Evolutionary conservation across 768 basidiomycete species (phyloP), one percentile per base, ranked within the genome.

Genomic region (Obba rivulosa): DNA sequence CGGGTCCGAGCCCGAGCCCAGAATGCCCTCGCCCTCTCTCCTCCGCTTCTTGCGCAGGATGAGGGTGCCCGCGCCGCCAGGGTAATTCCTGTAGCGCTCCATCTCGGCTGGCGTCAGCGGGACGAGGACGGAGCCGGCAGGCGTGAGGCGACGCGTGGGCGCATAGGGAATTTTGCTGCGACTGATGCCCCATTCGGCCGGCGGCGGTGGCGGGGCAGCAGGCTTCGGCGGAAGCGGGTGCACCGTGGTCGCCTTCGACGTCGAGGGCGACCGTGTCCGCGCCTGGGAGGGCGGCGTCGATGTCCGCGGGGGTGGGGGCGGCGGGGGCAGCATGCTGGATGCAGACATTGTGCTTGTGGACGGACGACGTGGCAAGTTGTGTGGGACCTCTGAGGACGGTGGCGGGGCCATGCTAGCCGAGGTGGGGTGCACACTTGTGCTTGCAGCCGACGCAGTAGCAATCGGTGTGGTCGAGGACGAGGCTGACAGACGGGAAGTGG

Each of bases 61-160:
- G 21, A 69, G 66, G 4, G 78, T 69, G 31, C 85, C 84, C 36
- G 70, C 67, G 34, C 85, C 80, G 17, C 75, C 62, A 10, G 58
- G 73, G 63, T 73, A 79, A 48, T 73, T 70, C 57, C 69, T 78
- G 65, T 77, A 85, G 54, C 65, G 66, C 45, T 81, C 76, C 45
- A 83, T 71, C 64, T 90, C 87, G 35, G 72, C 70, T 18, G 67
- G 71, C 5, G 85, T 71, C 57, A 89, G 74, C 2, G 87, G 87
- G 3, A 77, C 61, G 55, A 87, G 76, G 36, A 89, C 77, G 5
- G 78, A 78, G 23, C 66, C 66, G 14, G 87, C 71, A 13, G 82
- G 77, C 1, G 87, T 77, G 56, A 78, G 72, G 38, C 87, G 74
- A 43, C 72, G 73, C 34, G 67, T 71, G 3, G 87, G 87, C 48